These are phyloP conservation scores for Claviceps sorghi DNA, from an alignment of 2,329 filamentous ascomycete genomes.

Conservation along the genomic window DNA sequence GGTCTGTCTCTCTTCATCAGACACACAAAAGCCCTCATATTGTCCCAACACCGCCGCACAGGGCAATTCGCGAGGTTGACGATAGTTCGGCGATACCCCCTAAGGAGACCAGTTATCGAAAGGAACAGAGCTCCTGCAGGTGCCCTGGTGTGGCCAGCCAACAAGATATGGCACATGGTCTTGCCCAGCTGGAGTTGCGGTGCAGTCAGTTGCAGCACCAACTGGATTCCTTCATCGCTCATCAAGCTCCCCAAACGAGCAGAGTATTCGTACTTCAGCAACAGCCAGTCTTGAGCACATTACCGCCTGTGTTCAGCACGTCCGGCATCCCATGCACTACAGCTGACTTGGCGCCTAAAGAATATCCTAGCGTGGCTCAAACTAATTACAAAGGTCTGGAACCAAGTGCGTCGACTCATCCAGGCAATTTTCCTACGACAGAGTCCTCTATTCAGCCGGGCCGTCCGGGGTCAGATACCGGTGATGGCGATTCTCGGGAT, in stretches of 20 bases:
- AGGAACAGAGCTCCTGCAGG: not conserved
- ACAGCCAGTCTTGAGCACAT: not conserved
- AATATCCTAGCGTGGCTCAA: not conserved
- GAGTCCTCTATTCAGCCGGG: not conserved
- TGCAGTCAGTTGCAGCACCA: conserved; percentile 1
- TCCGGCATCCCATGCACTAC: not conserved
- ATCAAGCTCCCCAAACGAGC: not conserved
- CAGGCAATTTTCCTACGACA: not conserved
- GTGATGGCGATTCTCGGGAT: not conserved
- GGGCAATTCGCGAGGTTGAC: not conserved
- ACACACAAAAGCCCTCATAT: too few relatives aligned
- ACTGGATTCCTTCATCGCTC: not conserved
- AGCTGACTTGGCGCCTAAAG: not conserved
- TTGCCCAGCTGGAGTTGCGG: conserved; percentile 3
- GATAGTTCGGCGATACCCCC: not conserved
- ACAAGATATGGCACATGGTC: not conserved
- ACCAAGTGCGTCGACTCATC: not conserved
- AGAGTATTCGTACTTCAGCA: not conserved
- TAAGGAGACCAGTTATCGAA: not conserved
- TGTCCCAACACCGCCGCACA: too few relatives aligned
- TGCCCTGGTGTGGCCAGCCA: not conserved
- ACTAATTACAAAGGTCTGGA: not conserved
- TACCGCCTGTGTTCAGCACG: not conserved
- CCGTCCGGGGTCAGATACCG: not conserved
- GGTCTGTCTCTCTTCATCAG: not conserved